phyloP scores from a whole-genome alignment of 257 asterid genomes.

The Verbascum thapsus region DNA sequence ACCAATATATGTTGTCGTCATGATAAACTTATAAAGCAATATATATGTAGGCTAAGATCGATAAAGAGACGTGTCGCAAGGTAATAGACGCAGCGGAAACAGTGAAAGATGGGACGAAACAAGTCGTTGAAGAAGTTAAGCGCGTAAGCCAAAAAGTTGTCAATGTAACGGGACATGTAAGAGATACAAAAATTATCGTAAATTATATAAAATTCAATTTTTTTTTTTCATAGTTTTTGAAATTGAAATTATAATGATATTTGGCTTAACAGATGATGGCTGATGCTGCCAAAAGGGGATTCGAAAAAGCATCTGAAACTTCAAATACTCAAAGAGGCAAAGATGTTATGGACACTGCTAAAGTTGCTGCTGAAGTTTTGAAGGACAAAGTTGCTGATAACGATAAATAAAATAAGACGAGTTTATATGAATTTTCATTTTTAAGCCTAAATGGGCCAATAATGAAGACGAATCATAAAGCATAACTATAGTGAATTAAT shows the following conservation, averaged over 20 bases:
- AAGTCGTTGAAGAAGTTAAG: constrained; percentile 39
- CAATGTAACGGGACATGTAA: constrained; percentile 41
- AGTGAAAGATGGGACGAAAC: constrained; percentile 42
- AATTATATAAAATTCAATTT: not conserved
- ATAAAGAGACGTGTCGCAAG: constrained; percentile 45
- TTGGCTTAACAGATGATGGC: constrained; percentile 24
- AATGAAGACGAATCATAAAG: no score
- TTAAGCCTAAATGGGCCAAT: no score
- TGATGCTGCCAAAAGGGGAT: constrained; percentile 36
- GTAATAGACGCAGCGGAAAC: constrained; percentile 46
- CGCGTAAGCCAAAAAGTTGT: constrained; percentile 34
- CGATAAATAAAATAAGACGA: not conserved
- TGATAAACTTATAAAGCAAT: no score
- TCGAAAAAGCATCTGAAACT: constrained; percentile 37
- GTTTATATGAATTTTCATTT: no score
- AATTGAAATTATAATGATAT: not conserved
- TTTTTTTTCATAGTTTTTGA: not conserved
- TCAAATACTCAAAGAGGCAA: constrained; percentile 17
- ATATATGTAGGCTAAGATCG: constrained; percentile 23
- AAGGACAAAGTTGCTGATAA: constrained; percentile 29
- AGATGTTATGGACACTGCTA: constrained; percentile 39
- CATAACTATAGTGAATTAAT: no score
- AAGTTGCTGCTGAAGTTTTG: constrained; percentile 25
- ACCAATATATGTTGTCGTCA: no score
- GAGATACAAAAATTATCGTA: not conserved